These are phyloP conservation scores for Anisodus acutangulus DNA, from an alignment of 257 asterid species.

Conservation along the genomic window DNA sequence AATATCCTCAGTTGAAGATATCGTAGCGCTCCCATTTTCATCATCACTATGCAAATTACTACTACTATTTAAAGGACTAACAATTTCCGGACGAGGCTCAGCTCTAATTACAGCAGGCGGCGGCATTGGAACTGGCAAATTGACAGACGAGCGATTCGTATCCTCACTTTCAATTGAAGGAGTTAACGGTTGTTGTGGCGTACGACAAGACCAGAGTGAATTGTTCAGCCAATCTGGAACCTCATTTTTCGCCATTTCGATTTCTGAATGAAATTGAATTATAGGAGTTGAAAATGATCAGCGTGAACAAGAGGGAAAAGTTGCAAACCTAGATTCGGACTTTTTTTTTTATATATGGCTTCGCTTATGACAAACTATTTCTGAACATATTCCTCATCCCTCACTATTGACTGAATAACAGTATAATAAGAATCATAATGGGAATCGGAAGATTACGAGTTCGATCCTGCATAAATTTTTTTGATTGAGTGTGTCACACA, in stretches of 20 bases:
- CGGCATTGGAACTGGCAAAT: slow-evolving; percentile 10
- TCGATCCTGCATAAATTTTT: too few species aligned
- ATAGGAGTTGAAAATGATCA: too few species aligned
- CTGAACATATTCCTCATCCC: too few species aligned
- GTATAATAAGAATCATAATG: too few species aligned
- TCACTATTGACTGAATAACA: too few species aligned
- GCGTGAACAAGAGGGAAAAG: too few species aligned
- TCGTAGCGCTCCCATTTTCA: slow-evolving; percentile 48
- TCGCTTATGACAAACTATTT: too few species aligned
- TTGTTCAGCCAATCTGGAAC: slow-evolving; percentile 85
- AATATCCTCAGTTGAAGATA: slow-evolving; percentile 49
- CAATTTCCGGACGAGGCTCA: slow-evolving; percentile 45
- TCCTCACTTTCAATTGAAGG: background rate
- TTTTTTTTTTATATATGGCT: too few species aligned
- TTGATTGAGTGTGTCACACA: too few species aligned
- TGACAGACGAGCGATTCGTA: background rate
- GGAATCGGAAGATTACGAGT: too few species aligned
- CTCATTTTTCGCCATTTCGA: slow-evolving; percentile 33
- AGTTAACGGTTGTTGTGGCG: slow-evolving; percentile 29
- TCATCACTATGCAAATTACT: slow-evolving; percentile 48
- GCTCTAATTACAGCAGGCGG: slow-evolving; percentile 43
- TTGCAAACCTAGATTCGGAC: too few species aligned
- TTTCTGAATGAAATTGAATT: background rate
- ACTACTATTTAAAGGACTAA: slow-evolving; percentile 56
- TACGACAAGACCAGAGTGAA: slow-evolving; percentile 71